Conservation (phyloP, 148 eudicot species). For the Agrostemma githago region DNA sequence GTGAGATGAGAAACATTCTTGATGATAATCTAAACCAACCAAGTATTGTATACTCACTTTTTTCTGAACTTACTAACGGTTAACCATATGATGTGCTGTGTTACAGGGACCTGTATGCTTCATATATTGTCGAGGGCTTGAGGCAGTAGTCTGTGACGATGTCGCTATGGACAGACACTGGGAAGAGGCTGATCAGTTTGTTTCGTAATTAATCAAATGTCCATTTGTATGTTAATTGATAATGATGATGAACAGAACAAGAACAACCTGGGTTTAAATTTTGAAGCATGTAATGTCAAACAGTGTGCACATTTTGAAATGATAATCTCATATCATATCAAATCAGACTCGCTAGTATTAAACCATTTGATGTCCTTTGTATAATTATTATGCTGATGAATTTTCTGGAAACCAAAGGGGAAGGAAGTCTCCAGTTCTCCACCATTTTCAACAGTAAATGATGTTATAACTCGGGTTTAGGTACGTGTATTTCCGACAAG, state of each 20-base stretch:
- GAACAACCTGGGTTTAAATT: constrained; percentile 1
- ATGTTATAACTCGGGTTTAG: no score
- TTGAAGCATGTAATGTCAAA: constrained; percentile 13
- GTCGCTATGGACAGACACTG: neutral
- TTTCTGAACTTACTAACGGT: neutral
- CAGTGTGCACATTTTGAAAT: neutral
- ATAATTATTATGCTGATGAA: neutral
- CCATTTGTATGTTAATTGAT: constrained; percentile 4
- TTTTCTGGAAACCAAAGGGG: neutral
- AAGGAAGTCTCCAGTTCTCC: neutral
- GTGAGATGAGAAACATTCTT: constrained; percentile 33
- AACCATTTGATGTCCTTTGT: neutral
- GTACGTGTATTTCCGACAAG: no score
- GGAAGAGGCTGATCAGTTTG: constrained; percentile 5
- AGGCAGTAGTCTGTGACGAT: constrained; percentile 42
- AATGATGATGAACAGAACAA: constrained; percentile 18
- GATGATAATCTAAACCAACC: neutral
- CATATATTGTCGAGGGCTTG: constrained; percentile 81
- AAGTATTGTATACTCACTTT: neutral
- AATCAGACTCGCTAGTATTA: neutral
- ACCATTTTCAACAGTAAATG: neutral
- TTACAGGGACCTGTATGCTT: constrained; percentile 82
- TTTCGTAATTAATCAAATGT: constrained; percentile 4
- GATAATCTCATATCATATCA: neutral
- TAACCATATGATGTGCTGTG: neutral